Base-by-base conservation (phyloP, 805 yeast species). In the Candida qinlingensis region DNA sequence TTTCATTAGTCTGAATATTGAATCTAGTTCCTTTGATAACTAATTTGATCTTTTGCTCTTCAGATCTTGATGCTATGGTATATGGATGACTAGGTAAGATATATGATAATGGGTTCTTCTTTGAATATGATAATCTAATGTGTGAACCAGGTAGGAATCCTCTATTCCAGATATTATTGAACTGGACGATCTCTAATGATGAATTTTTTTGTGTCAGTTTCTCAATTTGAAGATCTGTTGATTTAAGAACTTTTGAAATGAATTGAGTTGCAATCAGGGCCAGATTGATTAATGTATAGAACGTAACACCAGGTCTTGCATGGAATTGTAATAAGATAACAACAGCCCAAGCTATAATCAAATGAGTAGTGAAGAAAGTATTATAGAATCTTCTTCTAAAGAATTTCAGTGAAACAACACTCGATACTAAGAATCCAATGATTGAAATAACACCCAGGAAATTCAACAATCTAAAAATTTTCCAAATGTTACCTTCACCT, bases 271-370 rank as follows among this genome's bases (percentile, higher is more conserved):
- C 43, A 10, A 80, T 52, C 12, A 75, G 44, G 0, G 51, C 5
- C 3, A 61, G 37, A 42, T 66, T 65, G 4, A 70, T 12, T 2
- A 61, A 25, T 5, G 71, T 59, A 37, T 65, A 65, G 19, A 70
- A 53, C 0, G 67, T 56, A 1, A 84, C 86, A 1, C 83, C 81
- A 0, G 92, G 92, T 51, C 92, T 74, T 1, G 94, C 87, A 64
- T 86, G 95, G 45, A 76, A 67, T 1, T 73, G 70, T 5, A 79
- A 71, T 27, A 79, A 54, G 1, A 71, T 54, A 5, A 82, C 63
- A 47, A 76, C 70, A 1, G 66, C 31, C 65, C 78, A 67, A 7
- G 79, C 72, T 3, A 79, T 69, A 4, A 77, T 35, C 46, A 80
- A 75, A 61, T 86, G 95, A 19, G 73, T 52, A 2, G 78, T 42